Base-by-base conservation (phyloP, 768 basidiomycete species). In the Xerocomellus intermedius region DNA sequence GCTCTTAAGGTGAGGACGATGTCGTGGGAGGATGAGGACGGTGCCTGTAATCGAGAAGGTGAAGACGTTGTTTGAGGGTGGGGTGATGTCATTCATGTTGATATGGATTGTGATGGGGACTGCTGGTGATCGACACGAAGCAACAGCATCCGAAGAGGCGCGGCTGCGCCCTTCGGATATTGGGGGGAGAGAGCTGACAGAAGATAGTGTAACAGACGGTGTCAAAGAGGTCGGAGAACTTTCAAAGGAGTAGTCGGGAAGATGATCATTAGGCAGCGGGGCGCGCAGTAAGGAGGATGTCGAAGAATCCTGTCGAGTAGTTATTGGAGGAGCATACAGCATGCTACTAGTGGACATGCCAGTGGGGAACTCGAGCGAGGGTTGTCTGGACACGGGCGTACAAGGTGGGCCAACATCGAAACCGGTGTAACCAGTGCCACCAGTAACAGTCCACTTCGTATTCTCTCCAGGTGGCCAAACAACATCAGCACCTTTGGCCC, bases 211-310 rank as follows among this genome's bases (percentile, higher is more conserved):
- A 24, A 68, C 70, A 17, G 73, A 74, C 8, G 82, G 79, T 5
- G 75, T 75, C 16, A 81, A 65, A 37, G 84, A 84, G 22, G 78
- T 77, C 3, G 85, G 81, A 35, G 63, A 80, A 71, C 59, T 66
- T 72, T 93, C 90, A 58, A 92, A 91, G 2, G 89, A 90, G 67
- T 87, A 89, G 41, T 91, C 90, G 1, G 81, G 77, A 33, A 86
- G 72, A 53, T 77, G 79, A 28, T 82, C 81, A 26, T 72, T 76
- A 2, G 90, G 90, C 17, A 93, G 75, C 5, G 91, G 87, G 1
- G 85, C 87, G 12, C 88, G 84, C 32, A 93, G 76, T 6, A 93
- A 77, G 13, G 90, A 92, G 16, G 82, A 74, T 5, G 78, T 79
- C 2, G 85, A 82, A 38, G 81, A 77, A 42, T 69, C 69, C 8